Evolutionary conservation across 306 rosid genomes (phyloP), one percentile per base, ranked within the genome.

Genomic region (Trifolium repens): DNA sequence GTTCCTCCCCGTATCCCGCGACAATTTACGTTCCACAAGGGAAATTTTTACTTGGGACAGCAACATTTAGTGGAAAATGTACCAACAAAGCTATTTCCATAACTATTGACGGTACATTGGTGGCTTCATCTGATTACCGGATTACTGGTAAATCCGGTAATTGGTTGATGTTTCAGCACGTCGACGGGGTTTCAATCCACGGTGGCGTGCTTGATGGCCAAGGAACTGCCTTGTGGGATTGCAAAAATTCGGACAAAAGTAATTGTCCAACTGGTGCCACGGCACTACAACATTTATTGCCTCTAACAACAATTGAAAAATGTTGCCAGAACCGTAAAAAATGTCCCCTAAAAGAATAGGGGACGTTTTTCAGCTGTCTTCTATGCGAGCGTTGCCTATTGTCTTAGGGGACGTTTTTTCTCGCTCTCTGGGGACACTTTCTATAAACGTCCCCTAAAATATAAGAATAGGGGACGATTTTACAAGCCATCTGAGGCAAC

Each of bases 171-270:
- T 86, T 89, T 14, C 58, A 81, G 9, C 9, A 44, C 0, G 89
- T 86, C 0, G n/a, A 61, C 0, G 87, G 90, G 0, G 81, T 86
- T 57, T 69, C 87, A 0, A 79, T 89, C n/a, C 79, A 50, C 2
- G 89, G 94, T 2, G 94, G 94, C 0, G 59, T 79, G 30, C 85
- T 89, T 19, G 88, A 89, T 19, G 91, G 71, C 49, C 90, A 79
- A 54, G 92, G 90, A 26, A 42, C 71, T 9, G 47, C 69, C 5
- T 54, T 88, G 60, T 88, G 92, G 92, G 42, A 19, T n/a, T 86
- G 92, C 76, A 88, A 88, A 71, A 67, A 75, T 44, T 79, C 87
- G 0, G 84, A 72, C 46, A 84, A 75, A 52, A 60, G 40, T 11
- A 53, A 69, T 71, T 87, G 88, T 34, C 88, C 88, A 4, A 35